Conservation (phyloP, 2,329 filamentous ascomycete species). For the Sporothrix pallida region DNA sequence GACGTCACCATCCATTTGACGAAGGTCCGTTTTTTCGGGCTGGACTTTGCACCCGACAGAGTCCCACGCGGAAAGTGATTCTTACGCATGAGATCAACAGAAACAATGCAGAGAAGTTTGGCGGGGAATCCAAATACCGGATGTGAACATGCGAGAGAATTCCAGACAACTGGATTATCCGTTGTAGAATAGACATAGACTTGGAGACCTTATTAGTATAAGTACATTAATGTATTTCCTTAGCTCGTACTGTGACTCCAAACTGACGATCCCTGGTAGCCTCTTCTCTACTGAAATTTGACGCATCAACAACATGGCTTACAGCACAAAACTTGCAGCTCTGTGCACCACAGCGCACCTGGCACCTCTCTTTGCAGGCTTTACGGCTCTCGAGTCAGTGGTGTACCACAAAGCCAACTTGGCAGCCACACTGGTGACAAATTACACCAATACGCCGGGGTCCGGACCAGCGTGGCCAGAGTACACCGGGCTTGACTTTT, state of each 20-base stretch:
- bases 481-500: background rate
- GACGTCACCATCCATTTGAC: too few species aligned
- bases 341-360: constrained; percentile 5
- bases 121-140: background rate
- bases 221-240: background rate
- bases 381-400: constrained; percentile 20
- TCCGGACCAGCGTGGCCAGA: constrained; percentile 6
- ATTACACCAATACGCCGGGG: constrained; percentile 12
- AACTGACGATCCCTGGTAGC: background rate
- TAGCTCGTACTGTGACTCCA: background rate
- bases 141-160: background rate
- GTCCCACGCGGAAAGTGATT: background rate
- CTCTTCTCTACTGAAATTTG: background rate
- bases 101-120: background rate
- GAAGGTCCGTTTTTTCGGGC: too few species aligned
- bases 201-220: background rate
- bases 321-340: background rate
- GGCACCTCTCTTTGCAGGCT: constrained; percentile 6
- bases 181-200: background rate
- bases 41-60: background rate
- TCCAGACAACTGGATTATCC: background rate
- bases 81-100: background rate
- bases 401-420: constrained; percentile 17
- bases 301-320: background rate
- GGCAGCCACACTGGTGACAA: constrained; percentile 14